Percentiles rank a stretch among this genome's conserved stretches.
phyloP scores from a whole-genome alignment of 2,329 filamentous ascomycete genomes.

The Colletotrichum sublineola region DNA sequence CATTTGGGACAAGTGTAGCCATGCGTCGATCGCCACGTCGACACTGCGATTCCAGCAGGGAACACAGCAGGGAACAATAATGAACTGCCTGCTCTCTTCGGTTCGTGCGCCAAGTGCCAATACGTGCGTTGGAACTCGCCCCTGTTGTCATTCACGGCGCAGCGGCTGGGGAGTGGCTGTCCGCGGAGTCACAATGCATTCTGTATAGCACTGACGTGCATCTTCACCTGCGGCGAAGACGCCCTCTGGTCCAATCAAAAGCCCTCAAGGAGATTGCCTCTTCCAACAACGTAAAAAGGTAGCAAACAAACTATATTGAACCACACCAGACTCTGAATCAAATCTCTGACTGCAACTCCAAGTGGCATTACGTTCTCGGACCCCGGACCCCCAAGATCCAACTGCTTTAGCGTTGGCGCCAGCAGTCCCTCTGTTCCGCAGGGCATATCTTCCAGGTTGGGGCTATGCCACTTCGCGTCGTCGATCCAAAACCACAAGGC shows the following conservation, averaged over 20 bases:
- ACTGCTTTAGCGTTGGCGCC: background rate
- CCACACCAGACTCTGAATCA: background rate
- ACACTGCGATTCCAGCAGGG: background rate
- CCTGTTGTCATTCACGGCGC: background rate
- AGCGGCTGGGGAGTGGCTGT: background rate
- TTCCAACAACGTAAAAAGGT: conserved; percentile 2
- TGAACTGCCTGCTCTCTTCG: background rate
- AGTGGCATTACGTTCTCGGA: too few relatives aligned
- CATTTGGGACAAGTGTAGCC: background rate
- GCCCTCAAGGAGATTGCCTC: background rate
- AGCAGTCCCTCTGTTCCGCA: background rate
- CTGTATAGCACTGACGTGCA: background rate
- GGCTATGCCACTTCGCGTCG: background rate
- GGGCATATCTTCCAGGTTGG: background rate
- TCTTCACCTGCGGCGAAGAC: background rate
- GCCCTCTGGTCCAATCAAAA: background rate
- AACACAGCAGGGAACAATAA: too few relatives aligned
- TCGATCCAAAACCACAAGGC: background rate
- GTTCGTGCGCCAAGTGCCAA: background rate
- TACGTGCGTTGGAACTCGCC: background rate
- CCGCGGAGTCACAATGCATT: background rate
- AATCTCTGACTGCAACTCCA: background rate
- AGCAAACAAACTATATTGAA: background rate
- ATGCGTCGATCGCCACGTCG: background rate
- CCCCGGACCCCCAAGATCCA: background rate